A percentile compares a stretch with the other conserved stretches of the same genome.
These are phyloP conservation scores for Metschnikowia matae DNA, from an alignment of 805 yeast genomes.

Conservation along the genomic window DNA sequence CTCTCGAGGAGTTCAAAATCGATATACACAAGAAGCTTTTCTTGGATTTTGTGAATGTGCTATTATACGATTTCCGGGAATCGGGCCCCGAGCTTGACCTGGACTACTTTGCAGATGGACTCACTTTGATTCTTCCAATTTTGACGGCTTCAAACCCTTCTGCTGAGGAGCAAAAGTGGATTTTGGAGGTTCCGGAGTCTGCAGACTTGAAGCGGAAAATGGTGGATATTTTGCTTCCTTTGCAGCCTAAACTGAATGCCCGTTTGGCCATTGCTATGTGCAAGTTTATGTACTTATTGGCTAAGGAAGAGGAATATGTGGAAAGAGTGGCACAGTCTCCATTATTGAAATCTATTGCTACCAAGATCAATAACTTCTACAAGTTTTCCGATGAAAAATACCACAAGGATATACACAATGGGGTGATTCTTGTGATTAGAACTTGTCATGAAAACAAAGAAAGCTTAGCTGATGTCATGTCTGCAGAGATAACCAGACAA, in stretches of 20 bases:
- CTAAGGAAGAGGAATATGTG: constrained; percentile 42
- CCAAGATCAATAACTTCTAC: constrained; percentile 31
- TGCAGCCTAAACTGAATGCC: constrained; percentile 21
- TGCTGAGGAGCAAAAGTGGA: constrained; percentile 6
- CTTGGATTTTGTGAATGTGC: constrained; percentile 23
- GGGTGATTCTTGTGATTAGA: constrained; percentile 55
- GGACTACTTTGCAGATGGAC: constrained; percentile 57
- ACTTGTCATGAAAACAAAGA: constrained; percentile 63
- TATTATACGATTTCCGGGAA: constrained; percentile 21
- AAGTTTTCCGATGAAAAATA: constrained; percentile 20
- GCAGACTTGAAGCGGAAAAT: constrained; percentile 25
- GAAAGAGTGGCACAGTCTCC: constrained; percentile 43
- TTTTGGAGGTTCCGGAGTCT: constrained; percentile 18
- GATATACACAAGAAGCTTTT: neutral
- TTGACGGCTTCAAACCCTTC: constrained; percentile 40
- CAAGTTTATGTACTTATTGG: constrained; percentile 51
- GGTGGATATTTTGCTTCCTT: constrained; percentile 40
- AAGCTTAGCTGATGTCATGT: constrained; percentile 46
- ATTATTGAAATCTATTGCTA: constrained; percentile 45
- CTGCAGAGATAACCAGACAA: constrained; percentile 46
- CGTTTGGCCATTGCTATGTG: constrained; percentile 35
- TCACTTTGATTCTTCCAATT: constrained; percentile 53
- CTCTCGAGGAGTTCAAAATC: neutral
- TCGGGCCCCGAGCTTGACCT: constrained; percentile 26
- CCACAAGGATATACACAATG: constrained; percentile 10